Evolutionary conservation across 352 stramenopile species (phyloP).

Genomic region (Phytophthora colocasiae): DNA sequence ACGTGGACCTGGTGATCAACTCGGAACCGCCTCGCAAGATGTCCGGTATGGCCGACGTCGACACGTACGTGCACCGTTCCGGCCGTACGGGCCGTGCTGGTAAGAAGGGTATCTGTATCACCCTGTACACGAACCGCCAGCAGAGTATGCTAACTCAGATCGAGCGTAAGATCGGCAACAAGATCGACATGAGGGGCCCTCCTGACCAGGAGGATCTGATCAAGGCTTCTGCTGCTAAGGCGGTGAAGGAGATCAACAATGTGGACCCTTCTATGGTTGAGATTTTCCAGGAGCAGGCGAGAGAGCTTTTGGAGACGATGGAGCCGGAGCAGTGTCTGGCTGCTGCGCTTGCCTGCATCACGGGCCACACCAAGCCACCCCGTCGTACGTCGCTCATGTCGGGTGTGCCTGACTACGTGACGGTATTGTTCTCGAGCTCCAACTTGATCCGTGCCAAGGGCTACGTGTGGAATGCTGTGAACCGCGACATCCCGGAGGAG

Average conservation of each 20-base stretch:
- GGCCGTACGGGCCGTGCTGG: slow-evolving; percentile 97
- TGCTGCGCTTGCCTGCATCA: slow-evolving; percentile 89
- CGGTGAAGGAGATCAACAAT: slow-evolving; percentile 83
- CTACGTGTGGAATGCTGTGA: slow-evolving; percentile 94
- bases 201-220: slow-evolving; percentile 90
- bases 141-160: slow-evolving; percentile 81
- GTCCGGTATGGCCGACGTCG: slow-evolving; percentile 90
- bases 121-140: slow-evolving; percentile 93
- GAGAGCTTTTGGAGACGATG: slow-evolving; percentile 68
- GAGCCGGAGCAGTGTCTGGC: slow-evolving; percentile 74
- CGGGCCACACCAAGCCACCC: slow-evolving; percentile 87
- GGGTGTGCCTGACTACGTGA: slow-evolving; percentile 91
- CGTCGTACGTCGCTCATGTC: slow-evolving; percentile 89
- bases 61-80: slow-evolving; percentile 99
- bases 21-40: slow-evolving; percentile 91
- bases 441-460: slow-evolving; percentile 88
- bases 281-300: slow-evolving; percentile 79
- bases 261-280: slow-evolving; percentile 78
- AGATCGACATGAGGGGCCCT: slow-evolving; percentile 89
- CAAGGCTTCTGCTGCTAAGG: slow-evolving; percentile 82
- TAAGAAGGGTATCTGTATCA: slow-evolving; percentile 97
- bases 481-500: slow-evolving; percentile 84
- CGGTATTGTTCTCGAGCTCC: slow-evolving; percentile 84
- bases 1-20: slow-evolving; percentile 97
- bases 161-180: slow-evolving; percentile 89